These are phyloP conservation scores for Elsinoe fawcettii DNA, from an alignment of 2,329 filamentous ascomycete genomes.

Conservation along the genomic window DNA sequence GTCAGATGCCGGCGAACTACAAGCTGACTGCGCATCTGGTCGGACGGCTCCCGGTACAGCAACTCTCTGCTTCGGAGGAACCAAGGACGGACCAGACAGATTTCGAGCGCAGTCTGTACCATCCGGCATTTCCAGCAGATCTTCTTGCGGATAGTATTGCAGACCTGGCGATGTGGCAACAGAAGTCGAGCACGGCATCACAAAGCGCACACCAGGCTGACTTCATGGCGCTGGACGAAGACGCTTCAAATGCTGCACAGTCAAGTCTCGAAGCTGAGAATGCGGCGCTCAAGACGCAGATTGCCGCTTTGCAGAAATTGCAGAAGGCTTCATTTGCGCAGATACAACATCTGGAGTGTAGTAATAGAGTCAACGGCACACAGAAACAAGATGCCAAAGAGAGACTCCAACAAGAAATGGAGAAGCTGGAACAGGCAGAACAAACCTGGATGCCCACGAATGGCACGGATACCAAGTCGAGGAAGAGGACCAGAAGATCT, in stretches of 20 bases:
- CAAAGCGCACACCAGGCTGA: constrained; percentile 24
- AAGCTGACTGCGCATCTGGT: constrained; percentile 58
- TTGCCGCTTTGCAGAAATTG: constrained; percentile 38
- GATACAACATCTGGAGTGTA: constrained; percentile 31
- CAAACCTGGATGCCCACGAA: not conserved
- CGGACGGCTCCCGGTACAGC: constrained; percentile 23
- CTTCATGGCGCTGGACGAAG: constrained; percentile 32
- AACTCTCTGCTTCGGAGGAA: constrained; percentile 28
- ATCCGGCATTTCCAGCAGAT: constrained; percentile 35
- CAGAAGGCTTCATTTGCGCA: constrained; percentile 40
- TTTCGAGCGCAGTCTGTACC: constrained; percentile 37
- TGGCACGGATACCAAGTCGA: not conserved
- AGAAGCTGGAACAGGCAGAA: not conserved
- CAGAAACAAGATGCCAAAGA: not conserved
- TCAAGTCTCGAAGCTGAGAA: constrained; percentile 25
- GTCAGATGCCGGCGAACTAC: constrained; percentile 49
- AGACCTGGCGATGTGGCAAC: constrained; percentile 26
- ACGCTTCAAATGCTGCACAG: constrained; percentile 5
- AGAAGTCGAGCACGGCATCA: constrained; percentile 11
- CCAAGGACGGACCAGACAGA: constrained; percentile 10
- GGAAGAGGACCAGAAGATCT: not conserved
- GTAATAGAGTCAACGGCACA: not conserved
- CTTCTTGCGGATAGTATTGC: constrained; percentile 29
- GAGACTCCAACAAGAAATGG: not conserved
- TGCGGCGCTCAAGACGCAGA: constrained; percentile 28